Base-by-base conservation (phyloP, 306 rosid species). In the Castanea crenata region DNA sequence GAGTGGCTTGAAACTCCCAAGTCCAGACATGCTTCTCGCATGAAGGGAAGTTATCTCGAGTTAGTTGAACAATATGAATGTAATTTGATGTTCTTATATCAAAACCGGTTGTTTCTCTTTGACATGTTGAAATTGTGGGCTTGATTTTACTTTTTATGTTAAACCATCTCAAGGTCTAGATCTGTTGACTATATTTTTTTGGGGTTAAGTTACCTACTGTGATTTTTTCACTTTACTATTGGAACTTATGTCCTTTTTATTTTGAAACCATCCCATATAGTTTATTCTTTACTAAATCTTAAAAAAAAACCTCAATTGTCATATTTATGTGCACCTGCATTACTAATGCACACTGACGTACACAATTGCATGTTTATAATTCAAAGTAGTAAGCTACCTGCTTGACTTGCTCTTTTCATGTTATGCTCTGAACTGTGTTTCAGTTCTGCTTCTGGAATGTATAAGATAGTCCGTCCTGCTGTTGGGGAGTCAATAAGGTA, bases 401-500 rank as follows among this genome's bases (percentile, higher is more conserved):
- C 25, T 46, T 69, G 59, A 38, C 56, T 80, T 35, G 20, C 20
- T 71, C 44, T 68, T 77, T n/a, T 76, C 59, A 75, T 57, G 46
- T 67, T 81, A 84, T 79, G 34, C 63, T 69, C 5, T 57, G 54
- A 70, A 16, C 69, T 84, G 16, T 85, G 78, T 79, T 89, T 49
- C 96, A 96, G 99, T 83, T 93, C 99, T 62, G 75, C 89, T 75
- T 83, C 98, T 51, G 97, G 94, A 67, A 80, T 81, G 85, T 91
- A 86, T 80, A 95, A 92, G 84, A 93, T 87, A 78, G 96, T 95
- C 62, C 99, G 99, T 11, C 99, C 99, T 18, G 94, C 97, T 6
- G 96, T 93, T 88, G 98, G 99, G 81, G 99, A 95, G 91, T 93
- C 99, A 15, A 64, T 84, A 62, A 88, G 98, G 99, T 96, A 90